phyloP scores from a whole-genome alignment of 176 grass and related monocot species.

The Bromus sterilis region DNA sequence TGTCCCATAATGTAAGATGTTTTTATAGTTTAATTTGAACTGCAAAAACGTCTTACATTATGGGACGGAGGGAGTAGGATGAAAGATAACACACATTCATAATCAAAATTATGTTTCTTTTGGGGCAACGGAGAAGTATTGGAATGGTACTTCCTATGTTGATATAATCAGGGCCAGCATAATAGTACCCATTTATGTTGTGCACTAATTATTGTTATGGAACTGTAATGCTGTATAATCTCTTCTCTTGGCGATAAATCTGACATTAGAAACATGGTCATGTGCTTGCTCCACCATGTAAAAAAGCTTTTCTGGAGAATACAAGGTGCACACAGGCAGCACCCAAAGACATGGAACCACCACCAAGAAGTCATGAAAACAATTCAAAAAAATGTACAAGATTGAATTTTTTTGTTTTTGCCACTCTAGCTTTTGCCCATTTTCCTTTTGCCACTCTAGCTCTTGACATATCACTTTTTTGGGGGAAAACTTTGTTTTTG shows the following conservation, averaged over 20 bases:
- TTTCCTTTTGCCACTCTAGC: too few species aligned
- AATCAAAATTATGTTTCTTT: constrained; percentile 2
- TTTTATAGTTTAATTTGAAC: too few species aligned
- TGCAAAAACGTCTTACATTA: too few species aligned
- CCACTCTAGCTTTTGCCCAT: too few species aligned
- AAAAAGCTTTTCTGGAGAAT: not conserved
- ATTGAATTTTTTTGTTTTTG: too few species aligned
- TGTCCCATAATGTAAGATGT: too few species aligned
- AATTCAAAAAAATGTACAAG: not conserved
- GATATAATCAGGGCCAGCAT: not conserved
- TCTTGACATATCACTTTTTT: too few species aligned
- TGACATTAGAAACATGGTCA: not conserved
- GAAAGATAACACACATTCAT: not conserved
- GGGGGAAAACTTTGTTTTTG: too few species aligned
- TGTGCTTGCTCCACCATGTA: constrained; percentile 1
- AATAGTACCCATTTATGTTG: not conserved
- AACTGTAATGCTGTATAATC: not conserved
- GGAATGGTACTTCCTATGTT: not conserved
- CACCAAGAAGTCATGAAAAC: not conserved
- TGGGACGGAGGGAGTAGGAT: too few species aligned
- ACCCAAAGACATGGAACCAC: not conserved
- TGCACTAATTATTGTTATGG: not conserved
- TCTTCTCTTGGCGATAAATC: not conserved
- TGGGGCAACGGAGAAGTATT: not conserved
- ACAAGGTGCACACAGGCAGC: not conserved